phyloP scores from a whole-genome alignment of 345 rosid genomes.

The Firmiana major region DNA sequence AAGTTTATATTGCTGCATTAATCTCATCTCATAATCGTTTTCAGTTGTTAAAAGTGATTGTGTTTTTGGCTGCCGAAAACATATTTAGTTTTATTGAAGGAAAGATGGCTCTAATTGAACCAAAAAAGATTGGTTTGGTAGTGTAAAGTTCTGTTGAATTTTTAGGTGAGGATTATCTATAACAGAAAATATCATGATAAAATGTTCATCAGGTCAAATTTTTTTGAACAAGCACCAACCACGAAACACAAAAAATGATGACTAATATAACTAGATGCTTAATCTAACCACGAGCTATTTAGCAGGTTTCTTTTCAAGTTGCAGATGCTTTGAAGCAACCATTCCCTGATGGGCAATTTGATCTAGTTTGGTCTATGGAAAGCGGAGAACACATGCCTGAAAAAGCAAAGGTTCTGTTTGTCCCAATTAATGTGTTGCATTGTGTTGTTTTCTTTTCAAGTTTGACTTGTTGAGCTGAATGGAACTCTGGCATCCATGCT shows the following conservation, averaged over 20 bases:
- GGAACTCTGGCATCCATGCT: not conserved
- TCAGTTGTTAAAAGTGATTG: not conserved
- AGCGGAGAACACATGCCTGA: constrained; percentile 97
- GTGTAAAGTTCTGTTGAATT: no score
- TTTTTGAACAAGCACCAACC: no score
- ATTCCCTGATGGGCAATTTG: constrained; percentile 69
- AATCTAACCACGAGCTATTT: not conserved
- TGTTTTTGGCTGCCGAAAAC: not conserved
- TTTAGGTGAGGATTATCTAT: no score
- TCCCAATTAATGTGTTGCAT: not conserved
- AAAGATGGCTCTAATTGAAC: not conserved
- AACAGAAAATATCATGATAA: no score
- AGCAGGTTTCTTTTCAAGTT: constrained; percentile 72
- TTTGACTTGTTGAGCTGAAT: not conserved
- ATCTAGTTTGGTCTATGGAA: constrained; percentile 96
- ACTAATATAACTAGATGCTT: not conserved
- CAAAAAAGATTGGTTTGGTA: no score
- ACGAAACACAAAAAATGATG: no score
- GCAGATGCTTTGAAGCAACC: constrained; percentile 90
- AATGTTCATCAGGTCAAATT: no score
- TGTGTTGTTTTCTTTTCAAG: not conserved
- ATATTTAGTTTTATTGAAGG: not conserved
- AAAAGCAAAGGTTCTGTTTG: constrained; percentile 49
- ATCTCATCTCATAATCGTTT: not conserved
- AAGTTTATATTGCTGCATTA: not conserved